A percentile compares a stretch with the other conserved stretches of the same genome.
phyloP scores from a whole-genome alignment of 2,329 filamentous ascomycete species.

The Aspergillus uvarum region DNA sequence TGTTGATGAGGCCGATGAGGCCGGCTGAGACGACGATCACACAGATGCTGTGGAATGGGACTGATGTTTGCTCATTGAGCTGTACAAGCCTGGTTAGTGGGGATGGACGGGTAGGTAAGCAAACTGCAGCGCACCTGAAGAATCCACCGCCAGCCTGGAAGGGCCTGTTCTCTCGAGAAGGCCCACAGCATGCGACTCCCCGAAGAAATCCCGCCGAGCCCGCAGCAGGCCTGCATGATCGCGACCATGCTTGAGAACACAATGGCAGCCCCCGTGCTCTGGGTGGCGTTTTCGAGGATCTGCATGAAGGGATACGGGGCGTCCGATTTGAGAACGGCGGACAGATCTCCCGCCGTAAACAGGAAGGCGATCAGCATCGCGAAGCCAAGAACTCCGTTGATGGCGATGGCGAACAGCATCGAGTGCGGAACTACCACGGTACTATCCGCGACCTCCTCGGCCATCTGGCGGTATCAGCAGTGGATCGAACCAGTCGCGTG shows the following conservation, averaged over 20 bases:
- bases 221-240: background rate
- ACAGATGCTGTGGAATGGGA: conserved; percentile 28
- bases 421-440: conserved; percentile 36
- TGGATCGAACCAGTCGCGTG: background rate
- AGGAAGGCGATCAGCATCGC: conserved; percentile 40
- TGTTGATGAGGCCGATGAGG: conserved; percentile 51
- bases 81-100: background rate
- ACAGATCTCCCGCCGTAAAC: conserved; percentile 39
- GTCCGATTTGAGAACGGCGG: conserved; percentile 22
- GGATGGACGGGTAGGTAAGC: background rate
- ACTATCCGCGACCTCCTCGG: conserved; percentile 44
- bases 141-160: conserved; percentile 29
- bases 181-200: background rate
- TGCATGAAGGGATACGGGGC: conserved; percentile 39
- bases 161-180: conserved; percentile 18
- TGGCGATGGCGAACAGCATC: conserved; percentile 37
- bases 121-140: background rate
- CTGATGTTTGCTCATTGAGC: conserved; percentile 4
- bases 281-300: conserved; percentile 33
- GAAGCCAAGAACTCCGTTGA: conserved; percentile 40
- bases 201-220: background rate
- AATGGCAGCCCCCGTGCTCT: background rate
- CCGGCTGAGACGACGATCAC: conserved; percentile 26
- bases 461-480: conserved; percentile 22
- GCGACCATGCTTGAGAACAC: background rate